Evolutionary conservation across 1,284 basidiomycete genomes (phyloP).

Genomic region (Leccinum pallidistipes): DNA sequence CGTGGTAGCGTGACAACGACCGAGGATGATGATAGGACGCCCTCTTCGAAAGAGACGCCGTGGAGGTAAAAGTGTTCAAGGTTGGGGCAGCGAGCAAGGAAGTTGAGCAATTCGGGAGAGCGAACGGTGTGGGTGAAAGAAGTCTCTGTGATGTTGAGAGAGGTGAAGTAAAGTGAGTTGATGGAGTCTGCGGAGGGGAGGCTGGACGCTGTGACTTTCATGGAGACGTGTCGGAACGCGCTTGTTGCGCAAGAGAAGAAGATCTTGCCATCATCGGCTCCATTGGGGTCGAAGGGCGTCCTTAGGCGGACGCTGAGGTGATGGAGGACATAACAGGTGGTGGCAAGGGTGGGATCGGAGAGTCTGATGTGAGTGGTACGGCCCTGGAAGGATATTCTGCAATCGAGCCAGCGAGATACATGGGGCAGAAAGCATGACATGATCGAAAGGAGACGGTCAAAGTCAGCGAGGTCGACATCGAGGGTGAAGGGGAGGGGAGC

Average conservation of each 20-base stretch:
- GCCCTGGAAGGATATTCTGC: slow-evolving; percentile 39
- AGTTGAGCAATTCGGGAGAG: slow-evolving; percentile 51
- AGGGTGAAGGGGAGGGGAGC: slow-evolving; percentile 54
- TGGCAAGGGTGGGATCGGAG: slow-evolving; percentile 19
- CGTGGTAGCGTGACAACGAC: slow-evolving; percentile 51
- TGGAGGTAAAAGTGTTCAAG: slow-evolving; percentile 57
- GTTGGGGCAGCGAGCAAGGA: slow-evolving; percentile 57
- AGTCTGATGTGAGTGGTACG: slow-evolving; percentile 20
- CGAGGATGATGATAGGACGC: slow-evolving; percentile 29
- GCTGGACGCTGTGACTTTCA: slow-evolving; percentile 45
- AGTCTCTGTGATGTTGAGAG: slow-evolving; percentile 54
- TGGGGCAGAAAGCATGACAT: slow-evolving; percentile 58
- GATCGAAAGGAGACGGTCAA: slow-evolving; percentile 57
- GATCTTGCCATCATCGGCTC: slow-evolving; percentile 33
- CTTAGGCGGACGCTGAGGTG: slow-evolving; percentile 30
- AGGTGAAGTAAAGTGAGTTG: slow-evolving; percentile 52
- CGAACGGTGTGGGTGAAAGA: slow-evolving; percentile 28
- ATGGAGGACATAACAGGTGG: slow-evolving; percentile 26
- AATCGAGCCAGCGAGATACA: slow-evolving; percentile 54
- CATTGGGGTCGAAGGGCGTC: slow-evolving; percentile 29
- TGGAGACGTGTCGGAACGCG: slow-evolving; percentile 36
- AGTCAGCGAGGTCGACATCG: slow-evolving; percentile 47
- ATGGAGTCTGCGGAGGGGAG: slow-evolving; percentile 47
- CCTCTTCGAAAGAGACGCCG: slow-evolving; percentile 52
- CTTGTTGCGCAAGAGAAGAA: slow-evolving; percentile 31